Evolutionary conservation across 768 basidiomycete genomes (phyloP), one percentile per base, ranked within the genome.

Genomic region (Cystofilobasidium macerans): DNA sequence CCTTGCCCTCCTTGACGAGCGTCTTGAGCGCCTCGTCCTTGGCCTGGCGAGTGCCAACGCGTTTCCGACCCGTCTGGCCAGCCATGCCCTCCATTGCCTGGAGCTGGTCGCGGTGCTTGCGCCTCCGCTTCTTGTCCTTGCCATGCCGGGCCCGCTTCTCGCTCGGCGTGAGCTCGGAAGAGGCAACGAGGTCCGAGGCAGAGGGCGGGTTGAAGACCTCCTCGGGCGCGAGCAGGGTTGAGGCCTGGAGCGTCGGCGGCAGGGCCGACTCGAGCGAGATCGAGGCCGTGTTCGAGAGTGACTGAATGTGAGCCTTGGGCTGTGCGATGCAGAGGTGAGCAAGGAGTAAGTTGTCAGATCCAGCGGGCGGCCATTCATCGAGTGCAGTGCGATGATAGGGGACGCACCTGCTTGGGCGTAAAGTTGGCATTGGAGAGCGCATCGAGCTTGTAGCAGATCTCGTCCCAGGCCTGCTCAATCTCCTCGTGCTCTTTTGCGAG

Each of bases 351-450:
- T n/a, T 68, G 18, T 33, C 43, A 62, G 24, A 54, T 70, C 6
- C 28, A 43, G 57, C 38, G 66, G 16, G 69, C 61, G 20, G 22
- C 38, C 24, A 5, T 22, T 9, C 45, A 22, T 5, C n/a, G 24
- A 22, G 3, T 26, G 28, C 48, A 30, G 22, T 62, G 33, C 30
- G 63, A 65, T 62, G 57, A 40, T 45, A 57, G 32, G 14, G 24
- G 18, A 80, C 84, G 62, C 69, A 94, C 94, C 74, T 85, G 84
- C 76, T 97, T 97, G 1, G 94, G 95, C 20, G 89, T 86, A 75
- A 91, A 98, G 75, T 97, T 89, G 1, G 92, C 85, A 73, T 97
- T 98, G 75, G 88, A 89, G 40, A 98, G 78, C 24, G 94, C 90
- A 76, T 98, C 95, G 40, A 98, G 79, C 73, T 94, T 95, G 53